These are phyloP conservation scores for Tolypocladium album DNA, from an alignment of 2,329 filamentous ascomycete species.

Conservation along the genomic window DNA sequence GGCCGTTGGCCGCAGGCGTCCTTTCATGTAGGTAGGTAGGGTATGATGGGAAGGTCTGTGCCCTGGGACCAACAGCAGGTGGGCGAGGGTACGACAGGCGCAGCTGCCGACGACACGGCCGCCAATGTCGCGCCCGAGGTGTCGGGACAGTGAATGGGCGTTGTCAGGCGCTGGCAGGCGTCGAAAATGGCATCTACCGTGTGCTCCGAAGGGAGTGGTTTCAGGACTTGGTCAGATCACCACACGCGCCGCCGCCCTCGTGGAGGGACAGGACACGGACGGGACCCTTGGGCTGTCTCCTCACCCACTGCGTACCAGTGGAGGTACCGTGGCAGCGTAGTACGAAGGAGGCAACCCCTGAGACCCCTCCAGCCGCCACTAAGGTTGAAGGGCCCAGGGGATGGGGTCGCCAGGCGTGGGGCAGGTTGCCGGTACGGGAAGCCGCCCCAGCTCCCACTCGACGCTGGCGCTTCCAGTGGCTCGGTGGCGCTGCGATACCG, in stretches of 20 bases:
- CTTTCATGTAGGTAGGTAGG: background rate
- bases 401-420: background rate
- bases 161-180: background rate
- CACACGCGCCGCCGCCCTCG: background rate
- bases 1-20: background rate
- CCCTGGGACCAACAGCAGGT: background rate
- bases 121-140: background rate
- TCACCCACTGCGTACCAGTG: background rate
- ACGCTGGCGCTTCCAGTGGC: background rate
- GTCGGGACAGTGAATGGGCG: background rate
- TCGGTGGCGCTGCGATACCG: background rate
- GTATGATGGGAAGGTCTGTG: background rate
- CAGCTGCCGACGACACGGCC: background rate
- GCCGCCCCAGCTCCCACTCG: background rate
- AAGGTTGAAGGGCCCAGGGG: background rate
- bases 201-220: conserved; percentile 5
- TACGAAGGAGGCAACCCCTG: background rate
- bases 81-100: background rate
- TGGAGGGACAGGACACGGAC: background rate
- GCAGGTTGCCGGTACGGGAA: background rate
- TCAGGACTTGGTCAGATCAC: conserved; percentile 3
- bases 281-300: background rate
- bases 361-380: background rate
- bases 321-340: background rate
- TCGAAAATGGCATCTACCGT: background rate